Evolutionary conservation across 768 basidiomycete genomes (phyloP).

Genomic region (Suillus lakei): DNA sequence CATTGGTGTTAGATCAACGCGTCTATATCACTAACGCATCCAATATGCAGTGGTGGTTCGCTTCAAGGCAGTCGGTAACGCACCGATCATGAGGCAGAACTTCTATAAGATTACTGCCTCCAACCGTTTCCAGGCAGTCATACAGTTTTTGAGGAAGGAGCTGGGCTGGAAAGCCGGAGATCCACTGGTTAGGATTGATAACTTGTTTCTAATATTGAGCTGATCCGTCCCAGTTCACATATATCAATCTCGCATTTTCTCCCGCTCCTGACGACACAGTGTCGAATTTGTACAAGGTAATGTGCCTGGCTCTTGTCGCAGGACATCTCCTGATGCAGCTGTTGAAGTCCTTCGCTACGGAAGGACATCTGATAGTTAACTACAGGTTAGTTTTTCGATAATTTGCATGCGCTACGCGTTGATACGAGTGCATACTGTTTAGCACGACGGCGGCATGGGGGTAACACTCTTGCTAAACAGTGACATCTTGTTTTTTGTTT

Average conservation of each 20-base stretch:
- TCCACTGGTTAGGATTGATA: conserved; percentile 63
- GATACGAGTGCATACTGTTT: neutral
- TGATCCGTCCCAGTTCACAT: conserved; percentile 57
- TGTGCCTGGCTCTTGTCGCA: neutral
- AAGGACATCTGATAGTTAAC: conserved; percentile 90
- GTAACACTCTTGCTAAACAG: conserved; percentile 28
- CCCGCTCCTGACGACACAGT: conserved; percentile 81
- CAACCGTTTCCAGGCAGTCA: conserved; percentile 94
- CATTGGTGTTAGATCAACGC: neutral
- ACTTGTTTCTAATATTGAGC: conserved; percentile 54
- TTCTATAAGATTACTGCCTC: conserved; percentile 97
- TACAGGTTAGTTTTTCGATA: conserved; percentile 62
- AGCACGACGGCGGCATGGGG: conserved; percentile 74
- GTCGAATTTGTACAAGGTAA: conserved; percentile 68
- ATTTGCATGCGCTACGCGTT: no score
- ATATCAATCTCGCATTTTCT: conserved; percentile 79
- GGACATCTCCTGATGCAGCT: neutral
- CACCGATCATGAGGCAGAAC: conserved; percentile 99
- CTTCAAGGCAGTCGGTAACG: conserved; percentile 97
- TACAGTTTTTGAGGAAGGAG: conserved; percentile 90
- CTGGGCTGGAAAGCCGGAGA: conserved; percentile 86
- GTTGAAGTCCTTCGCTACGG: conserved; percentile 80
- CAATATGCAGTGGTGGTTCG: conserved; percentile 80
- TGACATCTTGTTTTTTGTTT: neutral
- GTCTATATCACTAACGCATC: neutral